Percentiles rank a stretch among this genome's conserved stretches.
Conservation (phyloP, 1,284 basidiomycete genomes). For the Ceratobasidium sp. region DNA sequence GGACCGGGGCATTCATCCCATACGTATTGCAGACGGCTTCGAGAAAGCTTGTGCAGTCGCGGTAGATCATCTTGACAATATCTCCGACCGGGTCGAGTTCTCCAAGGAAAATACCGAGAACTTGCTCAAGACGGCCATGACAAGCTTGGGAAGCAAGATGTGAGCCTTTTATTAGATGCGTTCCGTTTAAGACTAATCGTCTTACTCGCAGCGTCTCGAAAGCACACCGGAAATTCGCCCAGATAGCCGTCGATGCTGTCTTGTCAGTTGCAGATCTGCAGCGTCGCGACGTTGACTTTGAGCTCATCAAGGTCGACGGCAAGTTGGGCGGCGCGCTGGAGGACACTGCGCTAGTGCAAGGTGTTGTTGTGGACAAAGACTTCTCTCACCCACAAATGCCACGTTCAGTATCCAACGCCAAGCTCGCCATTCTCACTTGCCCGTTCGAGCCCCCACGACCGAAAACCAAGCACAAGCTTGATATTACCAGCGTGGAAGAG, state of each 20-base stretch:
- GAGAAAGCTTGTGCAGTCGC: conserved; percentile 94
- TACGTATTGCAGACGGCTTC: conserved; percentile 98
- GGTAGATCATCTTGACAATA: conserved; percentile 89
- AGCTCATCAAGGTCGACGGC: conserved; percentile 99
- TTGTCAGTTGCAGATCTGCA: conserved; percentile 95
- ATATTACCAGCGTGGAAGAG: conserved; percentile 98
- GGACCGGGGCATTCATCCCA: conserved; percentile 97
- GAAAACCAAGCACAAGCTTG: conserved; percentile 99
- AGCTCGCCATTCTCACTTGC: conserved; percentile 96
- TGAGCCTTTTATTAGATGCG: conserved; percentile 58
- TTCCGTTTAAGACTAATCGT: neutral
- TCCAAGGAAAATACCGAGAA: conserved; percentile 86
- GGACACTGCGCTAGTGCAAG: conserved; percentile 93
- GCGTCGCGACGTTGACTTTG: conserved; percentile 96
- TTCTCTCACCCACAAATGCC: conserved; percentile 99
- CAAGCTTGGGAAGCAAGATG: conserved; percentile 98
- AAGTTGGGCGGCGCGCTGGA: conserved; percentile 98
- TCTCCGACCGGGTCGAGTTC: conserved; percentile 93
- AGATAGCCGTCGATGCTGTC: conserved; percentile 98
- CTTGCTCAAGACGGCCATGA: conserved; percentile 94
- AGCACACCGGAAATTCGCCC: conserved; percentile 93
- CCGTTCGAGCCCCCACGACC: conserved; percentile 98
- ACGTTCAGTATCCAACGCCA: conserved; percentile 86
- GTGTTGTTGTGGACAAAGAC: conserved; percentile 99
- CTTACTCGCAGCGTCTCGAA: conserved; percentile 85